Percentiles rank a stretch among this genome's conserved stretches.
Conservation (phyloP, 129 eudicot genomes). For the Saposhnikovia divaricata region DNA sequence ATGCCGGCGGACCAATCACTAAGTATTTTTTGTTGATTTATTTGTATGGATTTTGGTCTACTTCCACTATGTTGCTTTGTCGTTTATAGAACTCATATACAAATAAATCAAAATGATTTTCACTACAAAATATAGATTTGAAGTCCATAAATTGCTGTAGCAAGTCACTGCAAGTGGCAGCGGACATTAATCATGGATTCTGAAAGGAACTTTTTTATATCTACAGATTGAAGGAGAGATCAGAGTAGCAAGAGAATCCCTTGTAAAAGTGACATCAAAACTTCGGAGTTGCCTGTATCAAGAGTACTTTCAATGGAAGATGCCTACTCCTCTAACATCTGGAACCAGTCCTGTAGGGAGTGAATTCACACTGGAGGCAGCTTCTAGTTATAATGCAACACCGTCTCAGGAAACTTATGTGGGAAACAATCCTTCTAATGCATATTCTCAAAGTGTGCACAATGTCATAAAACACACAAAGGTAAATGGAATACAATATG, state of each 20-base stretch:
- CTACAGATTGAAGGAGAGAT: slow-evolving; percentile 91
- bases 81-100: no score
- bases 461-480: slow-evolving; percentile 31
- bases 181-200: neutral
- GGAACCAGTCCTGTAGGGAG: slow-evolving; percentile 47
- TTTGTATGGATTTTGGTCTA: neutral
- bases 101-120: no score
- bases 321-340: slow-evolving; percentile 25
- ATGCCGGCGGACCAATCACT: no score
- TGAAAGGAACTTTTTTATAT: neutral
- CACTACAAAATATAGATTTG: no score
- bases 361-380: slow-evolving; percentile 37
- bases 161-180: neutral
- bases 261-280: slow-evolving; percentile 83
- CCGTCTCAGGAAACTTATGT: slow-evolving; percentile 27
- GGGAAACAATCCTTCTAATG: slow-evolving; percentile 31
- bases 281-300: slow-evolving; percentile 58
- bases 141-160: neutral
- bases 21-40: no score
- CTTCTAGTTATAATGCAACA: slow-evolving; percentile 33
- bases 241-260: slow-evolving; percentile 86
- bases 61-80: neutral
- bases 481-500: slow-evolving; percentile 29
- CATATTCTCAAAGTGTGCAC: slow-evolving; percentile 33
- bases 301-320: slow-evolving; percentile 51